A percentile compares a stretch with the other conserved stretches of the same genome.
Evolutionary conservation across 148 eudicot genomes (phyloP).

Genomic region (Rhododendron kiyosumense): DNA sequence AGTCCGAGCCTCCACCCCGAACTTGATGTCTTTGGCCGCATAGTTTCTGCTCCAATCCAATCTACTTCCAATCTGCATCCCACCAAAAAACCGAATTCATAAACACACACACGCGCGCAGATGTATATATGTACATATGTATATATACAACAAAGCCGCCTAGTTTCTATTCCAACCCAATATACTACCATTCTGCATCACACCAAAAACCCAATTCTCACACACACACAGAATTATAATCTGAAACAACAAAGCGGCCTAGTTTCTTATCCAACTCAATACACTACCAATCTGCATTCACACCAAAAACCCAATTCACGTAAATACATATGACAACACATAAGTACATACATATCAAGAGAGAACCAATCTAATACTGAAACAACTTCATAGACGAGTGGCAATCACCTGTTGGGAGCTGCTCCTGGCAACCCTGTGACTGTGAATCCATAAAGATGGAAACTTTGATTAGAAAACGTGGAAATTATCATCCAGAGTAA

Average conservation of each 20-base stretch:
- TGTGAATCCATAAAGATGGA: conserved; percentile 8
- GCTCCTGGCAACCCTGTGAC: conserved; percentile 34
- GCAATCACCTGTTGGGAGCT: conserved; percentile 35
- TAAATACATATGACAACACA: not conserved
- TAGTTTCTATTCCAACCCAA: not conserved
- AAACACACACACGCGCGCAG: not conserved
- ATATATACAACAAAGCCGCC: not conserved
- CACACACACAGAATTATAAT: no score
- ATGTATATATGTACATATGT: not conserved
- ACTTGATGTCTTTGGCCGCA: conserved; percentile 87
- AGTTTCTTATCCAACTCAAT: not conserved
- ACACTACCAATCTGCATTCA: conserved; percentile 22
- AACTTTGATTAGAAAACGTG: not conserved
- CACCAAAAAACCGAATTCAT: not conserved
- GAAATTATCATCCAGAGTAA: not conserved
- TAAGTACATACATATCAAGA: not conserved
- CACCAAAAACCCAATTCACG: not conserved
- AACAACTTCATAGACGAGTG: not conserved
- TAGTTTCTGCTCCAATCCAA: conserved; percentile 77
- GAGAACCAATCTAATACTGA: not conserved
- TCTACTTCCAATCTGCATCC: conserved; percentile 48
- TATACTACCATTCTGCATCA: conserved; percentile 25
- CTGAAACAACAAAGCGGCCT: not conserved
- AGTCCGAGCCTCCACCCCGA: conserved; percentile 85
- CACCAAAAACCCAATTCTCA: not conserved